phyloP scores from a whole-genome alignment of 2,329 filamentous ascomycete genomes.

The Xylariaceae sp. region DNA sequence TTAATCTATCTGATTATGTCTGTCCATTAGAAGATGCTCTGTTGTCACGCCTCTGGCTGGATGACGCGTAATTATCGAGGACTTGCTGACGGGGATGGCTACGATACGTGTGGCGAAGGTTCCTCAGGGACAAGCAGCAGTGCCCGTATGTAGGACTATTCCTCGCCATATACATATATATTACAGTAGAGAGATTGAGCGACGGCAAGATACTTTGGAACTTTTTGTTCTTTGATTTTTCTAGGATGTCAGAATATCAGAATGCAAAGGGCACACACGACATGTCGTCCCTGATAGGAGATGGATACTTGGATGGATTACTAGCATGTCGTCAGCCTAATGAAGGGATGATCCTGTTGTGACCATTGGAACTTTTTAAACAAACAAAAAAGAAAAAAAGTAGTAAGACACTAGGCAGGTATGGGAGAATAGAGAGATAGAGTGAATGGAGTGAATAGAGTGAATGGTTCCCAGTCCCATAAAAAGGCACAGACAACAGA shows the following conservation, averaged over 20 bases:
- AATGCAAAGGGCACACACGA: neutral
- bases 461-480: no score
- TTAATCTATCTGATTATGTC: constrained; percentile 8
- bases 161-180: no score
- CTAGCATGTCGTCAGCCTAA: neutral
- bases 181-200: neutral
- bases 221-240: neutral
- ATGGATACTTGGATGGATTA: neutral
- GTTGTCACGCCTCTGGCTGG: constrained; percentile 26
- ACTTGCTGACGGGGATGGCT: constrained; percentile 32
- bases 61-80: constrained; percentile 23
- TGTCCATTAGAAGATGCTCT: neutral
- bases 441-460: no score
- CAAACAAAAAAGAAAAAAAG: no score
- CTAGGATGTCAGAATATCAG: neutral
- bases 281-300: neutral
- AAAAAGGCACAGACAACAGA: no score
- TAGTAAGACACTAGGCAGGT: no score
- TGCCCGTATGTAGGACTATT: no score
- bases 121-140: constrained; percentile 20
- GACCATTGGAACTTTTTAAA: constrained; percentile 1
- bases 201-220: neutral
- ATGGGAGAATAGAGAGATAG: no score
- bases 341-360: constrained; percentile 8
- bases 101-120: constrained; percentile 30